A percentile compares a stretch with the other conserved stretches of the same genome.
phyloP scores from a whole-genome alignment of 2,329 filamentous ascomycete species.

The Curvularia hawaiiensis region DNA sequence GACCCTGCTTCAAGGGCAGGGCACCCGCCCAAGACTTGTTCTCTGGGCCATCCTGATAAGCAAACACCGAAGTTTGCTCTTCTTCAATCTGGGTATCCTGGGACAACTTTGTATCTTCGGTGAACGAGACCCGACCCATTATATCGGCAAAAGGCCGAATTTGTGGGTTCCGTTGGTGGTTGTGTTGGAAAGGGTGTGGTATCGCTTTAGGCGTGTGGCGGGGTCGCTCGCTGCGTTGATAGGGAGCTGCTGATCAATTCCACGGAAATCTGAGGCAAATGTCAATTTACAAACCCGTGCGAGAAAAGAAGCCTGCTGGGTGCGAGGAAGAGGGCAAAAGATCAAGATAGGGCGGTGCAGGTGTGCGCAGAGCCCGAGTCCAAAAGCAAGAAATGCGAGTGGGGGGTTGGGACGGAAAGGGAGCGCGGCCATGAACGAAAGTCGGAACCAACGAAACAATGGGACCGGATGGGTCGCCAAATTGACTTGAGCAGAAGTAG shows the following conservation, averaged over 20 bases:
- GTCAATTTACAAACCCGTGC: conserved; percentile 21
- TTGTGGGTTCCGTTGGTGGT: conserved; percentile 29
- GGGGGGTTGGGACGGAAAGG: conserved; percentile 12
- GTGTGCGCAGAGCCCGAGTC: conserved; percentile 18
- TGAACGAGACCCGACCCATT: conserved; percentile 60
- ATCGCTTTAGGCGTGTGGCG: conserved; percentile 29
- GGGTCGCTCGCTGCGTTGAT: conserved; percentile 31
- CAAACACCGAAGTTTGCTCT: conserved; percentile 70
- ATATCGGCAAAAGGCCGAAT: conserved; percentile 59
- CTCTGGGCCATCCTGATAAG: conserved; percentile 77
- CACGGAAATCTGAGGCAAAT: conserved; percentile 18
- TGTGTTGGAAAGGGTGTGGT: conserved; percentile 19
- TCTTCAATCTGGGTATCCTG: conserved; percentile 59
- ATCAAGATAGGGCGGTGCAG: conserved; percentile 3
- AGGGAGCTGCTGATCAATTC: conserved; percentile 34
- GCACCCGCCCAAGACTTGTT: conserved; percentile 95
- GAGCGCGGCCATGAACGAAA: conserved; percentile 17
- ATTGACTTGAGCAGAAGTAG: conserved; percentile 18
- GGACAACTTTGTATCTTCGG: conserved; percentile 56
- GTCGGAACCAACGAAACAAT: conserved; percentile 19
- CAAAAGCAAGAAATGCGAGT: conserved; percentile 25
- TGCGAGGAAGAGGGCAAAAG: not conserved
- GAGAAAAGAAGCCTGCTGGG: not conserved
- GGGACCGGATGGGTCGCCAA: conserved; percentile 28
- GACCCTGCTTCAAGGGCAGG: conserved; percentile 95